A percentile compares a stretch with the other conserved stretches of the same genome.
These are phyloP conservation scores for Blattamonas nauphoetae DNA, from an alignment of 78 protist species.

Conservation along the genomic window DNA sequence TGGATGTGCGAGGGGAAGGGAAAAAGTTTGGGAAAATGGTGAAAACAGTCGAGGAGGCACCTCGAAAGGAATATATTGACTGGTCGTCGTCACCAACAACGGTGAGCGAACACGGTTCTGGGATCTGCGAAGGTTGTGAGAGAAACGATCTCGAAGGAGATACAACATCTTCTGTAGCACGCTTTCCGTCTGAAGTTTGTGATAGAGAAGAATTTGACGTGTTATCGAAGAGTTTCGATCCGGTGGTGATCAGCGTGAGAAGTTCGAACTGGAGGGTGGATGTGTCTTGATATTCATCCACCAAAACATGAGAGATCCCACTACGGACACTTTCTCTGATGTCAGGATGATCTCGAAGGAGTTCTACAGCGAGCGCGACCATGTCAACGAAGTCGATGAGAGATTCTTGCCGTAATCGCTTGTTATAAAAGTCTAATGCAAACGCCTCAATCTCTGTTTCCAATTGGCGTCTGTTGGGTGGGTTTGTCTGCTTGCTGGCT, in stretches of 20 bases:
- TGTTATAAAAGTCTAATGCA: not conserved
- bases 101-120: not conserved
- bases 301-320: not conserved
- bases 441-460: not conserved
- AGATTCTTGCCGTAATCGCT: not conserved
- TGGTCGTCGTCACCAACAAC: conserved; percentile 13
- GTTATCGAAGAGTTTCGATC: not conserved
- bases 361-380: not conserved
- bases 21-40: not conserved
- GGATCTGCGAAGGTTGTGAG: no score
- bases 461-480: not conserved
- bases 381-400: conserved; percentile 2
- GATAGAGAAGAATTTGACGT: not conserved
- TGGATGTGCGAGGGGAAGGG: not conserved
- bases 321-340: not conserved
- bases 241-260: not conserved
- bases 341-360: not conserved
- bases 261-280: not conserved
- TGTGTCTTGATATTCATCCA: conserved; percentile 5
- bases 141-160: no score
- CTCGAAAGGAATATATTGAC: conserved; percentile 7
- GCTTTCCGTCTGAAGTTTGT: not conserved
- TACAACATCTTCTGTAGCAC: no score
- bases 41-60: not conserved
- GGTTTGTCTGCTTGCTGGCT: not conserved